Conservation (phyloP, 2,329 filamentous ascomycete genomes). For the Monosporascus sp. region DNA sequence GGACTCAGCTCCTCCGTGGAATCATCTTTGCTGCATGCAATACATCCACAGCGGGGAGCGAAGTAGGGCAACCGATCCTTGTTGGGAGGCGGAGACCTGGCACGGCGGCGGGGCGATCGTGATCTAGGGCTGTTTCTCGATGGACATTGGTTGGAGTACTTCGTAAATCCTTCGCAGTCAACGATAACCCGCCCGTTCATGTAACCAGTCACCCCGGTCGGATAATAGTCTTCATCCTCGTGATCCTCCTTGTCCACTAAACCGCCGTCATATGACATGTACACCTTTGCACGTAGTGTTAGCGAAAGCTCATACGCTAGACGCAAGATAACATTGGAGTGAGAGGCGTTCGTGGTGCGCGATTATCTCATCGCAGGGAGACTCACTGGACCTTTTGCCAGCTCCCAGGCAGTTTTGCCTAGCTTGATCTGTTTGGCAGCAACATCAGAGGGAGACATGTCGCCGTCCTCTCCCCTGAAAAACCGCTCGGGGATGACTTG, state of each 20-base stretch:
- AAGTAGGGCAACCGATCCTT: constrained; percentile 37
- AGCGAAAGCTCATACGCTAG: not conserved
- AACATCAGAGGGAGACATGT: constrained; percentile 23
- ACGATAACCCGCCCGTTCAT: constrained; percentile 38
- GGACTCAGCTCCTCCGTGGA: constrained; percentile 21
- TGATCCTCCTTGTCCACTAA: constrained; percentile 27
- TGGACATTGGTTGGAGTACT: constrained; percentile 25
- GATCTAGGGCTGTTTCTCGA: constrained; percentile 7
- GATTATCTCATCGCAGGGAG: not conserved
- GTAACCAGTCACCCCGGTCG: constrained; percentile 18
- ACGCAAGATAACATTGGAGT: too few species aligned
- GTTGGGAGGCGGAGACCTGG: constrained; percentile 5
- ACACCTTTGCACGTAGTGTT: constrained; percentile 17
- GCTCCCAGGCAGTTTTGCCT: constrained; percentile 42
- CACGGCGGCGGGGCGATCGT: not conserved
- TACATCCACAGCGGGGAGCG: constrained; percentile 37
- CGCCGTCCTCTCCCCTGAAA: constrained; percentile 32
- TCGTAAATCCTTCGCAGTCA: constrained; percentile 36
- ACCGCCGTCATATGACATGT: constrained; percentile 41
- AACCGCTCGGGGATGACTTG: constrained; percentile 37
- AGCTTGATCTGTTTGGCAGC: constrained; percentile 33
- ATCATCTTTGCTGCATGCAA: constrained; percentile 24
- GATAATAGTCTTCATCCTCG: constrained; percentile 16
- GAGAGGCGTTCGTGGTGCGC: too few species aligned
- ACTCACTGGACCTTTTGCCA: constrained; percentile 34